A percentile compares a stretch with the other conserved stretches of the same genome.
These are phyloP conservation scores for Linnemannia elongata DNA, from an alignment of 192 early-diverging fungal species.

Conservation along the genomic window DNA sequence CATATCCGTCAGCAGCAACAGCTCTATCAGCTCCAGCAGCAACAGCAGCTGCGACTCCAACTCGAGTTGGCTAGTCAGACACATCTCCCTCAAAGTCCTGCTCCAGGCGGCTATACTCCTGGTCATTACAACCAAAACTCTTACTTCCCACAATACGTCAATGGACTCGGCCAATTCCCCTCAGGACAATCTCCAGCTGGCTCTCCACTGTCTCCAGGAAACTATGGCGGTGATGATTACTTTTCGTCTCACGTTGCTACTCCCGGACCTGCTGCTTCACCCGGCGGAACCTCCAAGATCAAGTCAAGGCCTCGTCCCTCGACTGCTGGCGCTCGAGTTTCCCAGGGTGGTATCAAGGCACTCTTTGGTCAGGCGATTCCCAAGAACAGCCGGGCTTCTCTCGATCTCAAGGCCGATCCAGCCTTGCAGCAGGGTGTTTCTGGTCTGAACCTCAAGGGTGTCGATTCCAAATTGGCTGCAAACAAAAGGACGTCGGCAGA, in stretches of 20 bases:
- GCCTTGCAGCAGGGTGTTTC: conserved; percentile 14
- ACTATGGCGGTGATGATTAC: conserved; percentile 49
- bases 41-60: conserved; percentile 35
- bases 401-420: conserved; percentile 38
- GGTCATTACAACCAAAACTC: conserved; percentile 12
- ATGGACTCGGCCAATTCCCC: conserved; percentile 27
- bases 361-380: conserved; percentile 40
- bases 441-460: not conserved
- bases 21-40: conserved; percentile 20
- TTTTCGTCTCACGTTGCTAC: conserved; percentile 28
- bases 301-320: conserved; percentile 43
- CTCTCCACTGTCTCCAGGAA: conserved; percentile 48
- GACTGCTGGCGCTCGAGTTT: conserved; percentile 16
- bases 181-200: conserved; percentile 36
- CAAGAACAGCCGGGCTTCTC: conserved; percentile 37
- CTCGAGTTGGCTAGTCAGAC: conserved; percentile 42
- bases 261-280: conserved; percentile 40
- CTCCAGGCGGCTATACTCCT: conserved; percentile 19
- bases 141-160: conserved; percentile 25
- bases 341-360: conserved; percentile 53
- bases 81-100: conserved; percentile 42
- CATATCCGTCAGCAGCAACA: conserved; percentile 29
- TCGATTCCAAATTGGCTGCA: not conserved
- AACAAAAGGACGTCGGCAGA: conserved; percentile 34
- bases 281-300: conserved; percentile 47